Base-by-base conservation (phyloP, 352 stramenopile genomes). In the Globisporangium abappressorium region DNA sequence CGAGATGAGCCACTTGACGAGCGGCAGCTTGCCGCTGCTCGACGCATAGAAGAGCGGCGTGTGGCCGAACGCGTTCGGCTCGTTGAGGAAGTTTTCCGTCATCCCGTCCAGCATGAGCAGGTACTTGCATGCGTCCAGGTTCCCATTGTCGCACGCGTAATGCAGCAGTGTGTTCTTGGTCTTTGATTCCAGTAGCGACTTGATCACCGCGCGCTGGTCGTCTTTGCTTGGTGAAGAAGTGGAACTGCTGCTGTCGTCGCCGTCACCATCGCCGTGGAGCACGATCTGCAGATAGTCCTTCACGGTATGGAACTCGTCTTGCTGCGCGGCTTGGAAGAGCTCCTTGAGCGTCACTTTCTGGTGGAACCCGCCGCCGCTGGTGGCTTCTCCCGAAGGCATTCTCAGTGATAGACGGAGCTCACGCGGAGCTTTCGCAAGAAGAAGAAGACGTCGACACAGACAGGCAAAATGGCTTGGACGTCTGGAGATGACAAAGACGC, bases 1-100 rank as follows among this genome's bases (percentile, higher is more conserved):
- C 3, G 87, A 95, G 57, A 95, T 80, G 54, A 95, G 70, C 87
- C 87, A 93, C 62, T 95, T 95, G 62, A 95, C 82, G 5, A 95
- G 68, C n/a, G 85, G 66, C 1, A 93, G 62, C 1, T 88, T 79
- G 14, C 87, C 87, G 22, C 81, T 92, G 51, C 84, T 92, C 6
- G 85, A 77, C 1, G 85, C 87, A 62, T 94, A 94, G 60, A 92
- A 94, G 15, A 94, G 62, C 15, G 87, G 83, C 8, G 87, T 93
- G 66, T 93, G 87, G 0, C 84, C 85, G 70, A 92, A 91, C 18
- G 72, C 72, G 41, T 95, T 93, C 38, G 82, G 78, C 46, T 91
- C 85, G 65, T 95, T 95, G 11, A 95, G 64, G 47, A 87, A 90
- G 5, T 70, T 74, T 9, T 76, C 71, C 1, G 69, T 63, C 74